Conservation (phyloP, 2,329 filamentous ascomycete genomes). For the Didymella pomorum region DNA sequence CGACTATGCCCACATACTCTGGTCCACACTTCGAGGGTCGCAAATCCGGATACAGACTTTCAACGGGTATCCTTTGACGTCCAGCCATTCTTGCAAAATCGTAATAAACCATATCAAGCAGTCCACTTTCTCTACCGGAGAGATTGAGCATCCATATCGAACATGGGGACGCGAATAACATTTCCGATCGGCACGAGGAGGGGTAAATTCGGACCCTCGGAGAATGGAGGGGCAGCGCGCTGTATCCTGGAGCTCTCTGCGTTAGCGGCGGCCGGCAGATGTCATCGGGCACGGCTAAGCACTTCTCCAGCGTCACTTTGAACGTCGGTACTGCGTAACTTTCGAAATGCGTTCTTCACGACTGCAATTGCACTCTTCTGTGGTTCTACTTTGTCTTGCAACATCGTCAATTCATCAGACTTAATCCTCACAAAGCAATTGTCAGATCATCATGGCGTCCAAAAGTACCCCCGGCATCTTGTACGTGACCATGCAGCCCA, state of each 20-base stretch:
- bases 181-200: slow-evolving; percentile 41
- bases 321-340: neutral
- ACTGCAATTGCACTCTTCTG: neutral
- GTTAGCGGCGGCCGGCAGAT: slow-evolving; percentile 44
- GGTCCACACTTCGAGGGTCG: no score
- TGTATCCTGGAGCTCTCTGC: slow-evolving; percentile 15
- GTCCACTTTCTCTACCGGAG: no score
- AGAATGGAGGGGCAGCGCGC: slow-evolving; percentile 1
- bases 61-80: no score
- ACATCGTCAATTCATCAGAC: neutral
- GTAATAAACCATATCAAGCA: no score
- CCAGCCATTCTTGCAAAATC: no score
- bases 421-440: neutral
- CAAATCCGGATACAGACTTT: no score
- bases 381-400: no score
- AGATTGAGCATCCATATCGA: no score
- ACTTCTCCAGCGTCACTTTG: slow-evolving; percentile 16
- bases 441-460: slow-evolving; percentile 49
- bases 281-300: slow-evolving; percentile 37
- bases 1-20: no score
- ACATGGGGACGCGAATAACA: neutral
- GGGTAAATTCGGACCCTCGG: slow-evolving; percentile 26
- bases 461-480: slow-evolving; percentile 70
- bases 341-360: slow-evolving; percentile 1
- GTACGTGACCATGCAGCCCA: slow-evolving; percentile 86